Evolutionary conservation across 2,329 filamentous ascomycete genomes (phyloP), one percentile per base, ranked within the genome.

Genomic region (Xylariaceae sp.): DNA sequence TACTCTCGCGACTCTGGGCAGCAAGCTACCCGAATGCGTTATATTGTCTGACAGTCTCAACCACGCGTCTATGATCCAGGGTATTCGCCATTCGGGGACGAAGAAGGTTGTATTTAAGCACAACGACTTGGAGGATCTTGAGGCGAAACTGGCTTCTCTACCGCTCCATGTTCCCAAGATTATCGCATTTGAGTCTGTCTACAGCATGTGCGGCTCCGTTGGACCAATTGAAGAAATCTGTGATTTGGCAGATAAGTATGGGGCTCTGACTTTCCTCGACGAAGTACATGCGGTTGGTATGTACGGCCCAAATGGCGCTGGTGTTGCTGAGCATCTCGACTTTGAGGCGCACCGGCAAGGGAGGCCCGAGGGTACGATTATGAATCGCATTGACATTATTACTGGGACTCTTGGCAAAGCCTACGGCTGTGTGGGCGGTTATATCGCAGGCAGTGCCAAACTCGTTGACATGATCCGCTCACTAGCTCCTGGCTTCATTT

Each of bases 71-170:
- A 98, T 98, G 93, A 98, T 98, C 48, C 93, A 97, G 68, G 93
- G 93, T 34, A 98, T 98, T 57, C 88, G 93, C 34, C 93, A 98
- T 67, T 97, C 91, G 9, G 90, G 91, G 34, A 90, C 93, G 30
- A 91, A 87, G 71, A 98, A 98, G 76, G 79, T 97, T 66, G 91
- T 98, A 19, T 98, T 97, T 79, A 95, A 94, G 71, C 93, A 98
- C 71, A 98, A 98, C 59, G 90, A 98, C 58, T 68, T 97, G n/a
- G 81, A 76, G 32, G 93, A 98, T 57, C 74, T 98, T 13, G 93
- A 98, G 71, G 81, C 81, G 38, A 97, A 98, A 69, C 75, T 98
- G 51, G 89, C 90, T 3, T 86, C 89, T 11, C 76, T 98, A 32
- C 89, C 91, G 1, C 70, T 86, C 1, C 78, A 93, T 46, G 79